Base-by-base conservation (phyloP, 2,329 filamentous ascomycete genomes). In the Fusarium temperatum region DNA sequence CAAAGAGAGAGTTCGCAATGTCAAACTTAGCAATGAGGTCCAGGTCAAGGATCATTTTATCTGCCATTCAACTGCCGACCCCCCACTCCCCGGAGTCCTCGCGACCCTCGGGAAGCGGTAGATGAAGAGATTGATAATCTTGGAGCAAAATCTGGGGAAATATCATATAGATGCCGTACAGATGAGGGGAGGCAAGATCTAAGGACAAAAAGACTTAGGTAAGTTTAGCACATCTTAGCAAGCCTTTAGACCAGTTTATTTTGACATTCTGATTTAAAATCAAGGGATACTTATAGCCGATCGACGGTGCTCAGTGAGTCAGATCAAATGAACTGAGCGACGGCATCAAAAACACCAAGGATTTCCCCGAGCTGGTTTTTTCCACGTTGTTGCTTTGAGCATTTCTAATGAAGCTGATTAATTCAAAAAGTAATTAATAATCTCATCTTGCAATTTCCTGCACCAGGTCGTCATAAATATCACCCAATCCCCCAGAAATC, bases 391-490 rank as follows among this genome's bases (percentile, higher is more conserved):
- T 28, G 3, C 6, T 3, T 11, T 58, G n/a, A 36, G 20, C 30
- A 44, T 70, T 41, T 32, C 18, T 36, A 42, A 65, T 39, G 3
- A 44, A 61, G 65, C 55, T 57, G 48, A 73, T 51, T 48, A 66
- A 65, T 66, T 45, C 22, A 17, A 11, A 24, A 14, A 42, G 12
- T 2, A 32, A 59, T 63, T 62, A 42, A 28, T 50, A 73, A 73
- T 48, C 2, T 10, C 20, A 26, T 24, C 6, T 24, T 41, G 32
- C 6, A 45, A 32, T n/a, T 42, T 18, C 22, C 47, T 65, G 28
- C n/a, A 20, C 22, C 35, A 47, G 51, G 64, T 41, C 64, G 59
- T 70, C 68, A 70, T 41, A 65, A 55, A n/a, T 50, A 70, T 64
- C 30, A 45, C 42, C 18, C 15, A 24, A 54, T 32, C 41, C 66